Evolutionary conservation across 768 basidiomycete genomes (phyloP).

Genomic region (Cystofilobasidium bisporidii): DNA sequence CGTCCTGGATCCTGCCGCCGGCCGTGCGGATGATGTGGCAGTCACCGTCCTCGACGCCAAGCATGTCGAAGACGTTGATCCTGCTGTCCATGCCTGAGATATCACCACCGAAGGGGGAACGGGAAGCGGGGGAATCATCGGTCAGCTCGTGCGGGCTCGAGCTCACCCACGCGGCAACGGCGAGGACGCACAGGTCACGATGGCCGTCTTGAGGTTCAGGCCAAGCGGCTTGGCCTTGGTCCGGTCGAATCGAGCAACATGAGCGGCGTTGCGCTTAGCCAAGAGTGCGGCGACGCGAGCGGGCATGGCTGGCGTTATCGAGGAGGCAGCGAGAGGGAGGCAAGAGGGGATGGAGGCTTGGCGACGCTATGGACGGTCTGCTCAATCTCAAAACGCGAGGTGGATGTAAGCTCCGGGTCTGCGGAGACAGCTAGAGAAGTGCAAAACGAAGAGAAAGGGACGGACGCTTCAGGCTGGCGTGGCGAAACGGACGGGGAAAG

Average conservation of each 20-base stretch:
- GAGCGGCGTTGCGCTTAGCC: slow-evolving; percentile 43
- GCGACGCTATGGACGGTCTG: too few species aligned
- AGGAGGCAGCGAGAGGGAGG: slow-evolving; percentile 44
- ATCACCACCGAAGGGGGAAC: neutral
- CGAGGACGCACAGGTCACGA: slow-evolving; percentile 25
- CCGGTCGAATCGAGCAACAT: slow-evolving; percentile 20
- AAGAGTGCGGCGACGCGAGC: slow-evolving; percentile 69
- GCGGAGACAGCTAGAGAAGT: too few species aligned
- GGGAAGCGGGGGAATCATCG: too few species aligned
- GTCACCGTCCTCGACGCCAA: slow-evolving; percentile 22
- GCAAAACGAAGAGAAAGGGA: too few species aligned
- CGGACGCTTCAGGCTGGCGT: too few species aligned
- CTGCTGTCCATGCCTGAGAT: slow-evolving; percentile 26
- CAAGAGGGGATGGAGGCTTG: too few species aligned
- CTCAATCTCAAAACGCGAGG: too few species aligned
- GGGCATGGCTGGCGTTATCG: slow-evolving; percentile 38
- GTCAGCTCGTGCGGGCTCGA: too few species aligned
- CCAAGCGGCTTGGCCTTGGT: slow-evolving; percentile 22
- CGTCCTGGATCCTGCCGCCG: slow-evolving; percentile 27
- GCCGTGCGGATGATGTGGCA: slow-evolving; percentile 27
- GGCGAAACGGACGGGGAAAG: too few species aligned
- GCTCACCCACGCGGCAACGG: too few species aligned
- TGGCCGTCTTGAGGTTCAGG: slow-evolving; percentile 20
- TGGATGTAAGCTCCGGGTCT: too few species aligned
- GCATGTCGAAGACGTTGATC: slow-evolving; percentile 24